These are phyloP conservation scores for Colletotrichum higginsianum DNA, from an alignment of 2,329 filamentous ascomycete genomes.

Conservation along the genomic window DNA sequence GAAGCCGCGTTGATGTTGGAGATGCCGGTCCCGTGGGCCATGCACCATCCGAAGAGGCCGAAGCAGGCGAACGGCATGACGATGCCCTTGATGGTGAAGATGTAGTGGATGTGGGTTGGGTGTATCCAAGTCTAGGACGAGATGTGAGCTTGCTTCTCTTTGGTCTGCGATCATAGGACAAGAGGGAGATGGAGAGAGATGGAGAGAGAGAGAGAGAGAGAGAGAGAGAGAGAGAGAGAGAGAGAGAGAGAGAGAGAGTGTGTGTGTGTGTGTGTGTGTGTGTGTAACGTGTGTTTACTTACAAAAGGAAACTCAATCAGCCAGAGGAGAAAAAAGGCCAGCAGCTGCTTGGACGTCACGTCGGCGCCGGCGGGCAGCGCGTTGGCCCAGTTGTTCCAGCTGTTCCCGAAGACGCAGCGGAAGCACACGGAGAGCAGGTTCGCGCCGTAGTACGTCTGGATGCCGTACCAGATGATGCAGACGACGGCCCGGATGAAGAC, in stretches of 20 bases:
- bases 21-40: slow-evolving; percentile 48
- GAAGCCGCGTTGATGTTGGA: slow-evolving; percentile 48
- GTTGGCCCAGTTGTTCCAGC: slow-evolving; percentile 52
- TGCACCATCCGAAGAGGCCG: slow-evolving; percentile 54
- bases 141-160: not conserved
- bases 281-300: slow-evolving; percentile 9
- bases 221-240: too few species aligned
- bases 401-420: slow-evolving; percentile 53
- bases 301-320: slow-evolving; percentile 56
- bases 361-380: slow-evolving; percentile 49
- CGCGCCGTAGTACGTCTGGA: slow-evolving; percentile 47
- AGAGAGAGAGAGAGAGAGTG: too few species aligned
- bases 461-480: slow-evolving; percentile 51
- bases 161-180: not conserved
- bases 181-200: not conserved
- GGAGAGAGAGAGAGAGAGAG: too few species aligned
- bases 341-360: slow-evolving; percentile 53
- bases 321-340: slow-evolving; percentile 58
- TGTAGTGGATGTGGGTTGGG: slow-evolving; percentile 52
- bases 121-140: slow-evolving; percentile 50
- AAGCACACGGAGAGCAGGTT: slow-evolving; percentile 47
- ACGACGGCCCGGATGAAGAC: slow-evolving; percentile 53
- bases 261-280: too few species aligned
- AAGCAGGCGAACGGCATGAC: slow-evolving; percentile 54
- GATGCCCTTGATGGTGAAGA: slow-evolving; percentile 55